Conservation (phyloP, 495 filamentous ascomycete genomes). For the Penicillium ochrochloron region DNA sequence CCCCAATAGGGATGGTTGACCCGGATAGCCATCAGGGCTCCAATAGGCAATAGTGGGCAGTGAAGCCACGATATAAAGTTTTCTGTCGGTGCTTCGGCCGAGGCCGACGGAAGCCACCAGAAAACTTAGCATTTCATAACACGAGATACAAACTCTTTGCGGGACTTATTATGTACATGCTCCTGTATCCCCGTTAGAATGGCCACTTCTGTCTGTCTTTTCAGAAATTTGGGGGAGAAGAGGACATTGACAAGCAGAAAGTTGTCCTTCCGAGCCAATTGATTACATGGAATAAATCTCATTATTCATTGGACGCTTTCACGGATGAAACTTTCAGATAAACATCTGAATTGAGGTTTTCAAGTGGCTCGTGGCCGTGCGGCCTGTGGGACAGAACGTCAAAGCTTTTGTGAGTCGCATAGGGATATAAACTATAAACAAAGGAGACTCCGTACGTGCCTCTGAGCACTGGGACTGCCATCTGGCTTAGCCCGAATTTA, state of each 20-base stretch:
- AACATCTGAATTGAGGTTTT: background rate
- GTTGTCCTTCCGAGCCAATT: background rate
- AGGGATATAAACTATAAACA: too few species aligned
- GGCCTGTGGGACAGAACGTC: background rate
- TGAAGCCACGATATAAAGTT: background rate
- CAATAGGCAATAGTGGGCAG: background rate
- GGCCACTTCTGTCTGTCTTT: background rate
- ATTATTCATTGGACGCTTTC: background rate
- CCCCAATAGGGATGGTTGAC: background rate
- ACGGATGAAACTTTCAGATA: background rate
- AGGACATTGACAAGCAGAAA: background rate
- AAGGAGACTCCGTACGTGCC: background rate
- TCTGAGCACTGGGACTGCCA: background rate
- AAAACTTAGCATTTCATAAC: background rate
- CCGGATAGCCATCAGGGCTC: background rate
- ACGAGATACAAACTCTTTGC: background rate
- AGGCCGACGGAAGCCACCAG: background rate
- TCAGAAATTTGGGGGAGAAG: background rate
- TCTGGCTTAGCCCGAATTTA: background rate
- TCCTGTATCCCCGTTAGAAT: background rate
- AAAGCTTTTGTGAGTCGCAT: background rate
- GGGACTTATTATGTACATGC: background rate
- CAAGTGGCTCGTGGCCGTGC: background rate
- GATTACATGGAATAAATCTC: background rate
- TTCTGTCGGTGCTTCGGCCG: background rate